Base-by-base conservation (phyloP, 768 basidiomycete species). In the Sistotremastrum suecicum region DNA sequence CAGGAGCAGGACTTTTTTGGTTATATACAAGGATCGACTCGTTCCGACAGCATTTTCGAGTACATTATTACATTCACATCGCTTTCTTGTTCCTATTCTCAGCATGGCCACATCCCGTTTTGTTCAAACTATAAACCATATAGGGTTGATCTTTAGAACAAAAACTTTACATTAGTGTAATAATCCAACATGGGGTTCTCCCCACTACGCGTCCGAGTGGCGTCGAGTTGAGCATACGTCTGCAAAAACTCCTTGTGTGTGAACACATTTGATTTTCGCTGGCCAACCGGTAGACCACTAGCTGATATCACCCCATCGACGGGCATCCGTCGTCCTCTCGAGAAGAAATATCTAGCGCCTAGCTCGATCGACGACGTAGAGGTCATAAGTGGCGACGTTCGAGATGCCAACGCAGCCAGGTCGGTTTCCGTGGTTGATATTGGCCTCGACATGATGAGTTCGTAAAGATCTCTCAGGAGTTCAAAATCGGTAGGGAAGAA, bases 401-500 rank as follows among this genome's bases (percentile, higher is more conserved):
- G 71, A 32, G 68, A 53, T 44, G 46, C 39, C 34, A 58, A 56
- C 48, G 9, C 46, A 49, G 30, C 52, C 48, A 20, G 54, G 46
- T 39, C 44, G 5, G 55, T 54, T 33, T 66, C 66, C 36, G 53
- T 10, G 50, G 53, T 48, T 4, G 59, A 56, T 3, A 47, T 37
- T 28, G 80, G 76, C 54, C 76, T 73, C 35, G 79, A 73, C 48
- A 98, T 75, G 46, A 82, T 72, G 52, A 78, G 70, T 56, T 91
- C 85, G 63, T 97, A 97, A 76, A 92, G 86, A 58, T 94, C 88
- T 41, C 85, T 70, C 45, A 98, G 70, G 20, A 71, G 72, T 44
- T 74, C 75, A 52, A 97, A 97, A 58, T 87, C 68, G 8, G 94
- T 98, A 7, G 95, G 95, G 67, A 99, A 99, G 68, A 99, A 88